Base-by-base conservation (phyloP, 192 early-diverging fungal genomes). In the Coemansia sp. region DNA sequence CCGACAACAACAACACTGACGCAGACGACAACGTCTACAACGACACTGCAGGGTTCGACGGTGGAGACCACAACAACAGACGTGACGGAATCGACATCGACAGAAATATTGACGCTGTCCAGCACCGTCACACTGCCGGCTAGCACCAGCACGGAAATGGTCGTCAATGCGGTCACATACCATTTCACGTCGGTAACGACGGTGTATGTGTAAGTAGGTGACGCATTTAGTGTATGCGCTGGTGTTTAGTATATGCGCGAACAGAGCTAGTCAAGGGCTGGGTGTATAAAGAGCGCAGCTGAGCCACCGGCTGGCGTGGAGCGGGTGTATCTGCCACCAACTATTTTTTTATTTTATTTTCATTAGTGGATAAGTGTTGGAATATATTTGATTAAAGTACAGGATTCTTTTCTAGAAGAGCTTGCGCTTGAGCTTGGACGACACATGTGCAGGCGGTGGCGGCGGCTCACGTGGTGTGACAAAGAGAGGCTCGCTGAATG, bases 351-450 rank as follows among this genome's bases (percentile, higher is more conserved):
- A n/a, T n/a, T n/a, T n/a, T n/a, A n/a, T n/a, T n/a, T n/a, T n/a
- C n/a, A n/a, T n/a, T n/a, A n/a, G n/a, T n/a, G n/a, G n/a, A n/a
- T 37, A 9, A 10, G 34, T 37, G 34, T 37, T 37, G 34, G 9
- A 37, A 37, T 37, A 37, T 37, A 37, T 37, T 13, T 48, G 6
- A 24, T 22, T 34, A 37, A 56, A 27, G 21, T 21, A 13, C 18
- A 38, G 34, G 23, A 11, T 7, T 13, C 3, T 9, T 19, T 39
- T 51, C 18, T 33, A 61, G 49, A 61, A 61, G 23, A 61, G 19
- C 17, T 61, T 61, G 33, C 59, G 59, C 24, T 43, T 50, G 24
- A 52, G 49, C 46, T 61, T 61, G 5, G 59, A 49, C 21, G 48
- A 42, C 5, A 38, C 44, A 2, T 21, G 25, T 1, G 46, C 19